These are phyloP conservation scores for Hypericum perforatum DNA, from an alignment of 345 rosid species.

Conservation along the genomic window DNA sequence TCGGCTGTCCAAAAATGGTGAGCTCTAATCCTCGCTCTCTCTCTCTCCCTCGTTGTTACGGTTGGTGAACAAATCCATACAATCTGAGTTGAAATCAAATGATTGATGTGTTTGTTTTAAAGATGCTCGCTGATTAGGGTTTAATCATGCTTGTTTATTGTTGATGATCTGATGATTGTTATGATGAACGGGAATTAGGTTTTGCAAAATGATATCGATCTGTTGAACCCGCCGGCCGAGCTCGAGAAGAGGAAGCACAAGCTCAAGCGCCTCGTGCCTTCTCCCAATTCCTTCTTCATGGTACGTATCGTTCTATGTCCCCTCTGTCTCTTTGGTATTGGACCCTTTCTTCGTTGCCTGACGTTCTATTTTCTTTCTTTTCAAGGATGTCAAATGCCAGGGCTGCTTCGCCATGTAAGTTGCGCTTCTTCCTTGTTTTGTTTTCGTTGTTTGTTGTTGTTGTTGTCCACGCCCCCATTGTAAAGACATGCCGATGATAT, in stretches of 20 bases:
- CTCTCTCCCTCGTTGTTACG: not conserved
- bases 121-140: not conserved
- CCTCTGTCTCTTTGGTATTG: not conserved
- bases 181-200: not conserved
- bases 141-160: not conserved
- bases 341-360: not conserved
- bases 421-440: not conserved
- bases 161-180: no score
- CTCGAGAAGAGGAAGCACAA: constrained; percentile 80
- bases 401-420: constrained; percentile 73
- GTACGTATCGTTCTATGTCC: constrained; percentile 14
- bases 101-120: not conserved
- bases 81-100: not conserved
- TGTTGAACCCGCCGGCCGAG: constrained; percentile 64
- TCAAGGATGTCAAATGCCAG: constrained; percentile 71
- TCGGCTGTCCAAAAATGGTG: not conserved
- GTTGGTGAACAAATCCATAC: not conserved
- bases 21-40: not conserved
- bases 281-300: constrained; percentile 70
- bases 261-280: constrained; percentile 70
- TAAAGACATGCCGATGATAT: not conserved
- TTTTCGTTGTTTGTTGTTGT: not conserved
- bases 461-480: not conserved
- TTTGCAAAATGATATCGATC: constrained; percentile 48
- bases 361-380: not conserved